Percentiles rank a stretch among this genome's conserved stretches.
phyloP scores from a whole-genome alignment of 306 rosid species.

The Vigna angularis region DNA sequence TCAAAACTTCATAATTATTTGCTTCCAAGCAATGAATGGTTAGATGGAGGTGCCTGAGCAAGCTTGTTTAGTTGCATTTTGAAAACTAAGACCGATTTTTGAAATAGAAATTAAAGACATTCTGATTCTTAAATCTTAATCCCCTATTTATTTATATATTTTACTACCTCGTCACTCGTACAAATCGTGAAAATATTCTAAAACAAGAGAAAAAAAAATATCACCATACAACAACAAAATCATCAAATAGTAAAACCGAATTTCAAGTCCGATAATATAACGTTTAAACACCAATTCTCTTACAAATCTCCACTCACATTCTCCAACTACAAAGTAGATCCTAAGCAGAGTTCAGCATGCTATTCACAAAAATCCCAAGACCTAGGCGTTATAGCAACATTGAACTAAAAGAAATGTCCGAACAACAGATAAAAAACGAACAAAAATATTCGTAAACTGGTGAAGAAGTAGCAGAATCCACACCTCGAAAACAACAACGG shows the following conservation, averaged over 20 bases:
- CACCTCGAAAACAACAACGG: slow-evolving; percentile 70
- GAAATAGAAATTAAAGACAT: neutral
- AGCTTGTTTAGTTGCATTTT: neutral
- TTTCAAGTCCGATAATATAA: slow-evolving; percentile 24
- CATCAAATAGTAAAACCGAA: neutral
- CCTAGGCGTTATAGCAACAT: slow-evolving; percentile 33
- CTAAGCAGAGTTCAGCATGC: slow-evolving; percentile 11
- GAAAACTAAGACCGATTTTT: neutral
- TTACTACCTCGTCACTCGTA: neutral
- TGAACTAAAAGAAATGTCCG: slow-evolving; percentile 27
- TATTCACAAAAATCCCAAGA: slow-evolving; percentile 39
- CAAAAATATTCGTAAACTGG: neutral
- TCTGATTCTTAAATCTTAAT: neutral
- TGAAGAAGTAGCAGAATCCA: slow-evolving; percentile 49
- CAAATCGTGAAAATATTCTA: slow-evolving; percentile 34
- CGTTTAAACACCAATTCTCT: neutral
- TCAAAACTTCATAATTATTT: slow-evolving; percentile 18
- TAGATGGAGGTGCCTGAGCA: neutral
- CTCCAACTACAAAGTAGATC: slow-evolving; percentile 45
- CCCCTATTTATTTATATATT: neutral
- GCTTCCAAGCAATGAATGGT: slow-evolving; percentile 15
- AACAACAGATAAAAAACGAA: neutral
- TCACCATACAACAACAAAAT: neutral
- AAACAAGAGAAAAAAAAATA: neutral
- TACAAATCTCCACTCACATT: slow-evolving; percentile 21